A percentile compares a stretch with the other conserved stretches of the same genome.
Evolutionary conservation across 2,329 filamentous ascomycete genomes (phyloP).

Genomic region (Colletotrichum aenigma): DNA sequence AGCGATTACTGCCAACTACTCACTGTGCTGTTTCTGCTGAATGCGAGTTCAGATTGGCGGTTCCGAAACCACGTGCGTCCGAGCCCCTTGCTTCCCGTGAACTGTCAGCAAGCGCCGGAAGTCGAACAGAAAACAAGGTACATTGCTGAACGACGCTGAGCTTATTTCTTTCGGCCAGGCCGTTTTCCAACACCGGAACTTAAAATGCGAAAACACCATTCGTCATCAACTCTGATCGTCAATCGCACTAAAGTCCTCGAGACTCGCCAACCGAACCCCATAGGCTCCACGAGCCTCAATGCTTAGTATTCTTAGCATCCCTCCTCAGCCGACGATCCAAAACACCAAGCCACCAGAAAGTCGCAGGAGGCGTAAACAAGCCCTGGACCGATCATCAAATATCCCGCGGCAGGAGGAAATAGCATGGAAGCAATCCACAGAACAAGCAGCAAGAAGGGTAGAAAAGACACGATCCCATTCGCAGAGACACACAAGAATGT

Average conservation of each 20-base stretch:
- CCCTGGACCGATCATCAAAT: background rate
- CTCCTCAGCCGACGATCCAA: background rate
- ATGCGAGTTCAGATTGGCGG: background rate
- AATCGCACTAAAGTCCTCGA: background rate
- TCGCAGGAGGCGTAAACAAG: background rate
- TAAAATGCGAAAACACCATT: background rate
- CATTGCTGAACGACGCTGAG: background rate
- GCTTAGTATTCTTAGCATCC: conserved; percentile 2
- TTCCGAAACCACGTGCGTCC: background rate
- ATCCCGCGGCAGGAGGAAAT: background rate
- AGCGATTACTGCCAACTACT: background rate
- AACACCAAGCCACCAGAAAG: background rate
- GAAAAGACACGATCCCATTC: background rate
- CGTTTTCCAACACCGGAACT: background rate
- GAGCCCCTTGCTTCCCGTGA: background rate
- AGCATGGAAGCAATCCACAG: background rate
- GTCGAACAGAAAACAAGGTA: background rate
- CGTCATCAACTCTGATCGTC: background rate
- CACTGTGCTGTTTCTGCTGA: background rate
- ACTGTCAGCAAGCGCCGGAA: background rate
- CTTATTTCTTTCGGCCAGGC: background rate
- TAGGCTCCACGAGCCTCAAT: background rate
- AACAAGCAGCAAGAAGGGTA: background rate
- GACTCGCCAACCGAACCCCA: background rate
- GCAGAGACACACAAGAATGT: background rate